Conservation (phyloP, 345 rosid species). For the Brassica juncea region DNA sequence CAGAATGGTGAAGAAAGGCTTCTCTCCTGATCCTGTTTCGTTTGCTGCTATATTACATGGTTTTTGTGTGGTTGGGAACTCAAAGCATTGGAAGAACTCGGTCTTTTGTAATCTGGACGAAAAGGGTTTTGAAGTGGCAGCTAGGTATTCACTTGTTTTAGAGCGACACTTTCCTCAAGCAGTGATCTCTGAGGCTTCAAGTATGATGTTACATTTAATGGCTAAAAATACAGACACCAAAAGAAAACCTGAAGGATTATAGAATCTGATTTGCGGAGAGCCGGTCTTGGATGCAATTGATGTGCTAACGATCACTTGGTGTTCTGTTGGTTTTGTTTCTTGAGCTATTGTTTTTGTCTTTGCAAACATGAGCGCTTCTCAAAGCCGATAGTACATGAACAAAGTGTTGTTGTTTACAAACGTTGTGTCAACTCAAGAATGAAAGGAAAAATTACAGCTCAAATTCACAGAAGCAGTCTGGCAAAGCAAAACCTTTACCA, state of each 20-base stretch:
- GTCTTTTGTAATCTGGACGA: slow-evolving; percentile 47
- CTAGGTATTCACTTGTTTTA: slow-evolving; percentile 49
- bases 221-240: slow-evolving; percentile 35
- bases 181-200: slow-evolving; percentile 49
- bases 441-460: slow-evolving; percentile 26
- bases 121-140: slow-evolving; percentile 51
- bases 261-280: slow-evolving; percentile 19
- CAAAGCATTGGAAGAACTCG: slow-evolving; percentile 53
- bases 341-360: slow-evolving; percentile 1
- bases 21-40: slow-evolving; percentile 61
- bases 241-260: slow-evolving; percentile 22
- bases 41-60: slow-evolving; percentile 65
- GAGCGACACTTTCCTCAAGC: slow-evolving; percentile 47
- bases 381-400: slow-evolving; percentile 1
- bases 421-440: slow-evolving; percentile 29
- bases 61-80: slow-evolving; percentile 58
- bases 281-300: neutral
- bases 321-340: neutral
- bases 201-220: slow-evolving; percentile 47
- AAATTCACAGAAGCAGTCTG: slow-evolving; percentile 46
- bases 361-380: neutral
- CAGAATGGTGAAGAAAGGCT: slow-evolving; percentile 58
- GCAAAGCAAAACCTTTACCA: slow-evolving; percentile 89
- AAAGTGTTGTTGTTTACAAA: slow-evolving; percentile 19
- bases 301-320: neutral